Evolutionary conservation across 2,329 filamentous ascomycete species (phyloP).

Genomic region (Colletotrichum karsti): DNA sequence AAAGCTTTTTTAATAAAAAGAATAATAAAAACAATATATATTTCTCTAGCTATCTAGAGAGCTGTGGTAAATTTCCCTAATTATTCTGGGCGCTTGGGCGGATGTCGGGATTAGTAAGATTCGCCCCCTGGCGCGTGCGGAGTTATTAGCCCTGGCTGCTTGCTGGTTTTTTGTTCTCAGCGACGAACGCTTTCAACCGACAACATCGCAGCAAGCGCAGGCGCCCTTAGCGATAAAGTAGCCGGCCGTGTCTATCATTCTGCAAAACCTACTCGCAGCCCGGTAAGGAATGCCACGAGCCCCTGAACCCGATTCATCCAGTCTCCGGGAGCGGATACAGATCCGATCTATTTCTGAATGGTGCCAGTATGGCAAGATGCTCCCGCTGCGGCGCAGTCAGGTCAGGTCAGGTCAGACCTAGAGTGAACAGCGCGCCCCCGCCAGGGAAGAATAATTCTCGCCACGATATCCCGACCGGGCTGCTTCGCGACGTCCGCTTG

Average conservation of each 20-base stretch:
- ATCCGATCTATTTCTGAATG: not conserved
- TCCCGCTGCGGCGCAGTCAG: not conserved
- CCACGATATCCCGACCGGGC: not conserved
- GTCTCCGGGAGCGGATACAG: not conserved
- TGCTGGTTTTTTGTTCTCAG: not conserved
- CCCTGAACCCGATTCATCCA: not conserved
- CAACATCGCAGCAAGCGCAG: too few species aligned
- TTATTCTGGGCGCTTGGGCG: too few species aligned
- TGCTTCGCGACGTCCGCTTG: not conserved
- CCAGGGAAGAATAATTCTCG: not conserved
- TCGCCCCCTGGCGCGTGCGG: too few species aligned
- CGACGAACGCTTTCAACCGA: too few species aligned
- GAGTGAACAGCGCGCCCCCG: not conserved
- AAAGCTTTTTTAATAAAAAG: not conserved
- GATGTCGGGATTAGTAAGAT: too few species aligned
- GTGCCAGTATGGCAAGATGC: not conserved
- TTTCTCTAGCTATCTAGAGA: too few species aligned
- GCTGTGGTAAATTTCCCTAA: not conserved
- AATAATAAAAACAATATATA: not conserved
- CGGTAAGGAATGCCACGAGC: accelerated
- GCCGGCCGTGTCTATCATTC: not conserved
- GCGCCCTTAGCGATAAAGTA: not conserved
- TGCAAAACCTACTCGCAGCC: not conserved
- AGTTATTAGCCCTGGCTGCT: not conserved
- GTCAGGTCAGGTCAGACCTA: too few species aligned